Conservation (phyloP, 345 rosid genomes). For the Cardamine occulta region DNA sequence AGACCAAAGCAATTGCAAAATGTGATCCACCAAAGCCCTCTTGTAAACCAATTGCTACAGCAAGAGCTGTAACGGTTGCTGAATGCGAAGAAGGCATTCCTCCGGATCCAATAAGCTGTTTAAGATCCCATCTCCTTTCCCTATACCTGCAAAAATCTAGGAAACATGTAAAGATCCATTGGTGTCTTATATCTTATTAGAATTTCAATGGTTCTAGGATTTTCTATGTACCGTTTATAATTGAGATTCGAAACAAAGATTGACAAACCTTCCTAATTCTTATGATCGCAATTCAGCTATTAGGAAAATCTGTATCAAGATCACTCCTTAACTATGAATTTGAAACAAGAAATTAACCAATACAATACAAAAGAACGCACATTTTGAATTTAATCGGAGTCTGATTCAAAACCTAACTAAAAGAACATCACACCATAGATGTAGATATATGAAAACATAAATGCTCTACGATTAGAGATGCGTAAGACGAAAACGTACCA, state of each 20-base stretch:
- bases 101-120: conserved; percentile 85
- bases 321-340: conserved; percentile 11
- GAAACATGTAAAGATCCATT: conserved; percentile 16
- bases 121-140: conserved; percentile 73
- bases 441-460: neutral
- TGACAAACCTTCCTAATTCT: neutral
- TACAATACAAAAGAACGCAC: neutral
- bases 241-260: neutral
- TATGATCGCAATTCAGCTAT: neutral
- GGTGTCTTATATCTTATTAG: neutral
- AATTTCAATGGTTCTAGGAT: neutral
- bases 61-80: conserved; percentile 77
- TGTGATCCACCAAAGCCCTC: conserved; percentile 71
- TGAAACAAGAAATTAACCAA: neutral
- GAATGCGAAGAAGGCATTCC: conserved; percentile 99
- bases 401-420: neutral
- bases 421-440: neutral
- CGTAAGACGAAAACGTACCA: conserved; percentile 51
- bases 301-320: neutral
- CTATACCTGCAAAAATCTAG: conserved; percentile 77
- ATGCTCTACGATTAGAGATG: neutral
- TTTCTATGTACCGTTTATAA: neutral
- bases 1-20: conserved; percentile 64
- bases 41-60: conserved; percentile 69
- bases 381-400: neutral